Conservation (phyloP, 768 basidiomycete genomes). For the Agaricus blazei region DNA sequence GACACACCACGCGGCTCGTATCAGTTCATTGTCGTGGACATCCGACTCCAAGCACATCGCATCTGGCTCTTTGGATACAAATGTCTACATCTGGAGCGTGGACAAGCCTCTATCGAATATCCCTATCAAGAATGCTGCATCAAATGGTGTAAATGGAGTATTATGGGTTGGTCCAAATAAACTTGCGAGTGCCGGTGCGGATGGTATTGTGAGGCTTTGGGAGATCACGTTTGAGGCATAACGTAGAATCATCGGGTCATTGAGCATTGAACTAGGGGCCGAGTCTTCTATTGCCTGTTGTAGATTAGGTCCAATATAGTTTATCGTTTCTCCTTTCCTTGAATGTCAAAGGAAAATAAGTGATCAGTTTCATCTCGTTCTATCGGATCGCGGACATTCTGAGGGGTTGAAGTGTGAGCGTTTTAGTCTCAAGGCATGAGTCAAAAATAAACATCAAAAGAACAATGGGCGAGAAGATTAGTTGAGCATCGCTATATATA, state of each 20-base stretch:
- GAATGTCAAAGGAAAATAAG: too few species aligned
- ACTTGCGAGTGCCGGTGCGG: conserved; percentile 73
- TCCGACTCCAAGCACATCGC: conserved; percentile 71
- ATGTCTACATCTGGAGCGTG: conserved; percentile 86
- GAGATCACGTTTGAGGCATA: conserved; percentile 45
- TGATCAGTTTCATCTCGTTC: too few species aligned
- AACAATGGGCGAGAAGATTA: too few species aligned
- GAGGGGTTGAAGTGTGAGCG: too few species aligned
- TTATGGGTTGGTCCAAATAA: conserved; percentile 64
- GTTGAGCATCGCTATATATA: too few species aligned
- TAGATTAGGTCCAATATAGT: not conserved
- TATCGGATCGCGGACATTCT: too few species aligned
- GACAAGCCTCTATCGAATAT: conserved; percentile 66
- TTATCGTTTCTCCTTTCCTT: too few species aligned
- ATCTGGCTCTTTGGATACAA: conserved; percentile 90
- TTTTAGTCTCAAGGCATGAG: too few species aligned
- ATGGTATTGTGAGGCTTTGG: conserved; percentile 77
- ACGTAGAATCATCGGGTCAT: not conserved
- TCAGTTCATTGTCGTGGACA: conserved; percentile 77
- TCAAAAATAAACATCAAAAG: too few species aligned
- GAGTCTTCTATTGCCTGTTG: not conserved
- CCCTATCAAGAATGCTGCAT: conserved; percentile 79
- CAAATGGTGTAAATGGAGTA: conserved; percentile 80
- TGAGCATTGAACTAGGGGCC: not conserved
- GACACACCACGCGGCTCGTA: conserved; percentile 81